Conservation (phyloP, 139 green algal genomes). For the Marvania coccoides region DNA sequence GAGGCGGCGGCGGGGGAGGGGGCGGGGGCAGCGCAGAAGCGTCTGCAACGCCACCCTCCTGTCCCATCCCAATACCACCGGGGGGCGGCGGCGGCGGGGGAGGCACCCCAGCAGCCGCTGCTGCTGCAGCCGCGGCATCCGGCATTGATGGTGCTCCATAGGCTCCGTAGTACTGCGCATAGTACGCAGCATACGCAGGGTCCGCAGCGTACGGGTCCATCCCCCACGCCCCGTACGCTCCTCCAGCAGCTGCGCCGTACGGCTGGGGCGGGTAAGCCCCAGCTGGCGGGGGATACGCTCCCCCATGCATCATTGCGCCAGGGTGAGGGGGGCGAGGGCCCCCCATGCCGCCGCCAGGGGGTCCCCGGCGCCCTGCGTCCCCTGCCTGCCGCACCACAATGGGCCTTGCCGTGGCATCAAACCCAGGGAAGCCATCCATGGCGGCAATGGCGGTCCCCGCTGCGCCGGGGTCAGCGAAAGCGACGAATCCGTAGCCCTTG, state of each 20-base stretch:
- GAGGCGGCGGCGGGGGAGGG: conserved; percentile 12
- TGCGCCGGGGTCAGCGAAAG: conserved; percentile 20
- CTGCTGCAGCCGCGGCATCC: too few relatives aligned
- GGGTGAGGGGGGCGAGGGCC: background rate
- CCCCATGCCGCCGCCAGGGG: background rate
- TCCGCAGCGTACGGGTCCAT: background rate
- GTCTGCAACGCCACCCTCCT: background rate
- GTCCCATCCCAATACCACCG: too few relatives aligned
- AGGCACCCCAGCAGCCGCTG: too few relatives aligned
- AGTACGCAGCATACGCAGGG: background rate
- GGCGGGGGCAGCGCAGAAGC: background rate
- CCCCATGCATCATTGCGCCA: background rate
- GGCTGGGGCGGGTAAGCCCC: background rate
- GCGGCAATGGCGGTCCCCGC: conserved; percentile 14
- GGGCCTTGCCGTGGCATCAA: conserved; percentile 1
- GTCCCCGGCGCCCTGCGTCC: background rate
- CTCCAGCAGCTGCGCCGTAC: background rate
- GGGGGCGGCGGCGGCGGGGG: background rate
- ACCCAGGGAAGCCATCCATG: conserved; percentile 23
- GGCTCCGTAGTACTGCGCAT: conserved; percentile 1
- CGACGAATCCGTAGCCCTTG: conserved; percentile 56
- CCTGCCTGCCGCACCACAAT: conserved; percentile 19
- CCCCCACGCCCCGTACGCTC: background rate
- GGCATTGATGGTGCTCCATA: background rate
- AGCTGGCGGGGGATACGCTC: background rate